Conservation (phyloP, 2,329 filamentous ascomycete species). For the Arthrobotrys megalospora region DNA sequence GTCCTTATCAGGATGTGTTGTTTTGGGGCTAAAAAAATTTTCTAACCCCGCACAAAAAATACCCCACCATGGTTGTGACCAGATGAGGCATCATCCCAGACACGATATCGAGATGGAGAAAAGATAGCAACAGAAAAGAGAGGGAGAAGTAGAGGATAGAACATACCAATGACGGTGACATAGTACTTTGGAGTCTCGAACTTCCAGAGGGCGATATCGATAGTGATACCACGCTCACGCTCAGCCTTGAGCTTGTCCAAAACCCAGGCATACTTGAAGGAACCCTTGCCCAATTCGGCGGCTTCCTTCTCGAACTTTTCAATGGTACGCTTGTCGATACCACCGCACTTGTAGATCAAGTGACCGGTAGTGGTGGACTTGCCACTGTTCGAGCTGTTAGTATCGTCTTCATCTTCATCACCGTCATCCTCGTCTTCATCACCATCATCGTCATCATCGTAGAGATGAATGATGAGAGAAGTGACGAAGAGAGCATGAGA, state of each 20-base stretch:
- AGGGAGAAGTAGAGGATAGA: slow-evolving; percentile 2
- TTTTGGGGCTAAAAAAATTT: slow-evolving; percentile 46
- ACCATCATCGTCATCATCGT: background rate
- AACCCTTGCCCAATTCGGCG: slow-evolving; percentile 99
- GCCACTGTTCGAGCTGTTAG: slow-evolving; percentile 77
- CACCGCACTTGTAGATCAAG: slow-evolving; percentile 99
- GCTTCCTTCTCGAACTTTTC: slow-evolving; percentile 99
- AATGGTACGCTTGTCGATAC: slow-evolving; percentile 99
- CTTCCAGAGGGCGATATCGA: slow-evolving; percentile 99
- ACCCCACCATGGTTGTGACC: slow-evolving; percentile 18
- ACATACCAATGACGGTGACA: slow-evolving; percentile 95
- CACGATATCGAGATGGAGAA: slow-evolving; percentile 8
- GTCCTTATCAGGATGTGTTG: slow-evolving; percentile 51
- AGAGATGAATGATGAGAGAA: background rate
- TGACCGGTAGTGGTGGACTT: slow-evolving; percentile 96
- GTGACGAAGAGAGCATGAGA: no score
- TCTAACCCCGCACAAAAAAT: slow-evolving; percentile 50
- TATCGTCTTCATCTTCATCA: slow-evolving; percentile 64
- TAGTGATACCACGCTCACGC: slow-evolving; percentile 99
- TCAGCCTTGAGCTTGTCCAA: slow-evolving; percentile 99
- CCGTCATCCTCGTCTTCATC: background rate
- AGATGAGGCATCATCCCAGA: slow-evolving; percentile 4
- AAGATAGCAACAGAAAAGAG: slow-evolving; percentile 11
- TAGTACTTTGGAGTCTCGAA: slow-evolving; percentile 99
- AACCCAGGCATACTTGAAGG: slow-evolving; percentile 99